Conservation (phyloP, 2,329 filamentous ascomycete genomes). For the Metarhizium album region DNA sequence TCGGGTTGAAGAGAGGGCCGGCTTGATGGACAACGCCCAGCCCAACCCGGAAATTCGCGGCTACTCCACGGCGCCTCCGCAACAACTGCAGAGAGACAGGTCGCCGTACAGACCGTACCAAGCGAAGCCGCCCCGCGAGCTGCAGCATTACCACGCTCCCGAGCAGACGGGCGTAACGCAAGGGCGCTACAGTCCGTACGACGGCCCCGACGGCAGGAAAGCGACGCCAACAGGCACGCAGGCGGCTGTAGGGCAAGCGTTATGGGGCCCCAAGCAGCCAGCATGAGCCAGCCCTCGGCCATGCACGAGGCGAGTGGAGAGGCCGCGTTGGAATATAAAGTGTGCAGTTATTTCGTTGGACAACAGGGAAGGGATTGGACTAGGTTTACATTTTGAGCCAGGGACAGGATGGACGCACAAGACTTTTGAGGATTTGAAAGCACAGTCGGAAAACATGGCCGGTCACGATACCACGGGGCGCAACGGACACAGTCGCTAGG, state of each 20-base stretch:
- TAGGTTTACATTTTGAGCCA: background rate
- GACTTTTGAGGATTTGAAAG: background rate
- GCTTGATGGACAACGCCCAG: constrained; percentile 30
- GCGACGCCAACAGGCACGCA: constrained; percentile 4
- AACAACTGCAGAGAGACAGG: constrained; percentile 3
- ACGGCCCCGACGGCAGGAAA: background rate
- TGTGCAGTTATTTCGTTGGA: background rate
- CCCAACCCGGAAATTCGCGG: constrained; percentile 14
- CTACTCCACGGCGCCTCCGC: constrained; percentile 4
- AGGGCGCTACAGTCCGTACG: constrained; percentile 3
- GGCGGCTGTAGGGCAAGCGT: constrained; percentile 6
- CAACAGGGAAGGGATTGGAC: background rate
- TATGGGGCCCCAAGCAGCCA: constrained; percentile 7
- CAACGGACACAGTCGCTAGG: background rate
- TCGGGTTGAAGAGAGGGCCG: constrained; percentile 29
- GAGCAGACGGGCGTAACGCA: constrained; percentile 2
- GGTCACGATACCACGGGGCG: background rate
- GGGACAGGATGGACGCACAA: too few relatives aligned
- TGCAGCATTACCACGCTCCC: background rate
- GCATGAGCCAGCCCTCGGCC: too few relatives aligned
- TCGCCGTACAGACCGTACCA: constrained; percentile 1
- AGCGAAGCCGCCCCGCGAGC: background rate
- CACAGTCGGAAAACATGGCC: background rate
- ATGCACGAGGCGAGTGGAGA: background rate
- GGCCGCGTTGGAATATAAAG: background rate